Evolutionary conservation across 2,329 filamentous ascomycete species (phyloP), one percentile per base, ranked within the genome.

Genomic region (Colletotrichum lindemuthianum): DNA sequence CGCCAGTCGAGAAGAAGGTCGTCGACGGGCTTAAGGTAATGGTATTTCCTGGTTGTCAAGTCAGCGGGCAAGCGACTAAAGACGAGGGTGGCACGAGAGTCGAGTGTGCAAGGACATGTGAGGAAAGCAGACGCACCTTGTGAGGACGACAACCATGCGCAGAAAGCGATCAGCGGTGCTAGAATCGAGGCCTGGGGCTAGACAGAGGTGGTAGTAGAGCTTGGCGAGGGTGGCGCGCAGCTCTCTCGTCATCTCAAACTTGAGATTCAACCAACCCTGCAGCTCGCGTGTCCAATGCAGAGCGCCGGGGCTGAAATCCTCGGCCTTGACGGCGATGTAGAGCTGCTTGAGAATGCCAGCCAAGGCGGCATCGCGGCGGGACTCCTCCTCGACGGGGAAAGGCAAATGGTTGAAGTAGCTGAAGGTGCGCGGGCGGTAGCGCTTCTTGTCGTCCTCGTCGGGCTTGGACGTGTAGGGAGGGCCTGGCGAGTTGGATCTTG

Each of bases 221-320:
- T 90, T 92, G 36, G 96, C 92, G 36, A 99, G 86, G 77, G 88
- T 92, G 52, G 93, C 89, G 63, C 96, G 87, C 70, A 94, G 89
- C 74, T 91, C 90, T 71, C 92, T 88, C 51, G 93, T 92, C 75
- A 97, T 93, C 79, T 99, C 95, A 75, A 99, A 99, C 83, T 99
- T 99, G 78, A 99, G 88, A 58, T 91, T 92, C 69, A 99, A 84
- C 96, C 96, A 99, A 78, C 91, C 92, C 74, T 94, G 89, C 51
- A 99, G 89, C 85, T 99, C 96, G 70, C 95, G 89, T 13, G 96
- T 97, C 96, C 96, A 99, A 78, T 99, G 95, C 66, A 97, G 84
- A 34, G 95, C 96, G 39, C 96, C 96, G 0, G 95, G 92, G 32
- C 91, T 90, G 78, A 98, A 98, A 78, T 99, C 96, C 69, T 97